Conservation (phyloP, 306 rosid species). For the Vachellia collinsii region DNA sequence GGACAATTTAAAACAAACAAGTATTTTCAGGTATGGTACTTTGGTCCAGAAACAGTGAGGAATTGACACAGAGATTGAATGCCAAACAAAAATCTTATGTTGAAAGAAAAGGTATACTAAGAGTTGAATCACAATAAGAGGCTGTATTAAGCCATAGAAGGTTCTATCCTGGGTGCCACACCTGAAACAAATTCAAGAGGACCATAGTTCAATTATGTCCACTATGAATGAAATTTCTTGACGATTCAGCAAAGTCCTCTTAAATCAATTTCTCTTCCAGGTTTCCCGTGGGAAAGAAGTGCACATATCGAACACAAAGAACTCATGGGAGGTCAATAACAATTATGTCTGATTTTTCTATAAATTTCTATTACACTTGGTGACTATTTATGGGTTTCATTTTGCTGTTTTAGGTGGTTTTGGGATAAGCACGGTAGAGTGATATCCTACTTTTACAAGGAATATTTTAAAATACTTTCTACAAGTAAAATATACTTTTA, state of each 20-base stretch:
- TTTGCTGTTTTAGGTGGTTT: neutral
- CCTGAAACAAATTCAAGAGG: constrained; percentile 7
- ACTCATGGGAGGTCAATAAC: neutral
- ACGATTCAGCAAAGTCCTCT: too few relatives aligned
- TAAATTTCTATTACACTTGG: neutral
- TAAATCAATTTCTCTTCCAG: constrained; percentile 2
- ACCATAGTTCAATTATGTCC: constrained; percentile 1
- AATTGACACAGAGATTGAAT: neutral
- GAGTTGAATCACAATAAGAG: neutral
- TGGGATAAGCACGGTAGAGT: neutral
- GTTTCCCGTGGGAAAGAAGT: constrained; percentile 10
- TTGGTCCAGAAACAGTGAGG: constrained; percentile 18
- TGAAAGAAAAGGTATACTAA: constrained; percentile 16
- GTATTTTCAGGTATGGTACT: neutral
- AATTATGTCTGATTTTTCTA: neutral
- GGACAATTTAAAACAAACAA: neutral
- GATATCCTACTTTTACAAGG: neutral
- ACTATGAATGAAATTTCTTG: neutral
- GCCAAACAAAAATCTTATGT: neutral
- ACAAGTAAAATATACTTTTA: neutral
- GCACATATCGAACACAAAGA: neutral
- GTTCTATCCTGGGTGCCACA: constrained; percentile 4
- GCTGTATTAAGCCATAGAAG: constrained; percentile 10
- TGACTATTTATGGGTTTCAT: neutral
- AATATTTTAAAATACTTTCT: neutral